Conservation (phyloP, 495 filamentous ascomycete genomes). For the Hypoxylon lenormandii region DNA sequence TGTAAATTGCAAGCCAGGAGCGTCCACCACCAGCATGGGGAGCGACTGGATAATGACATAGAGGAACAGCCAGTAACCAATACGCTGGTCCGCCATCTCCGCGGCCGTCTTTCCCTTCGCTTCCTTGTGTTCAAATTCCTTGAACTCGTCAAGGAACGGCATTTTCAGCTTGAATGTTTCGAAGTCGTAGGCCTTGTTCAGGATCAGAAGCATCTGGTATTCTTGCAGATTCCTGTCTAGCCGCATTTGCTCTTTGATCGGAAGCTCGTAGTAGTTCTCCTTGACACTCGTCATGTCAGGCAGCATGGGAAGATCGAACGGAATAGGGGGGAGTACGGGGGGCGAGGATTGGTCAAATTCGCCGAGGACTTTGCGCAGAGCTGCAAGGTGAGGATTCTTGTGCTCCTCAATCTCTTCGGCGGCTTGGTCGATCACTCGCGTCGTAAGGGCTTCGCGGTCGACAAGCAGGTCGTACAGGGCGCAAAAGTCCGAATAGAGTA, state of each 20-base stretch:
- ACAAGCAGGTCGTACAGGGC: constrained; percentile 89
- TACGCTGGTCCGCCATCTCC: constrained; percentile 80
- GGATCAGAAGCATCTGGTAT: constrained; percentile 77
- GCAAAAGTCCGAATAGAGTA: constrained; percentile 86
- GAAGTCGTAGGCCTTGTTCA: constrained; percentile 80
- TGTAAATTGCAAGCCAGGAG: constrained; percentile 77
- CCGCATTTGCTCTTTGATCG: constrained; percentile 77
- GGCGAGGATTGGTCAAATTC: constrained; percentile 90
- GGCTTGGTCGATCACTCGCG: constrained; percentile 67
- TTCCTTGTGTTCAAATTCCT: constrained; percentile 82
- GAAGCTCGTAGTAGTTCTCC: constrained; percentile 69
- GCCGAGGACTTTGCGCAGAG: constrained; percentile 77
- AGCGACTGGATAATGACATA: constrained; percentile 91
- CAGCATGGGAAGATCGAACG: constrained; percentile 86
- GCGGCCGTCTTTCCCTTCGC: constrained; percentile 76
- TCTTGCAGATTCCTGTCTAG: constrained; percentile 74
- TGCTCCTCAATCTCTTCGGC: constrained; percentile 53
- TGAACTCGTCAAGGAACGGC: constrained; percentile 80
- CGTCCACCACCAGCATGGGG: constrained; percentile 89
- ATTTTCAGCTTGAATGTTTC: constrained; percentile 69
- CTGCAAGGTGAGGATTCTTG: constrained; percentile 59
- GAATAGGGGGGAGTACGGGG: constrained; percentile 89
- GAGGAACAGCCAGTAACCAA: constrained; percentile 93
- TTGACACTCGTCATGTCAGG: constrained; percentile 74
- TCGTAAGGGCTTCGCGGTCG: constrained; percentile 73